These are phyloP conservation scores for Lathyrus tuberosus DNA, from an alignment of 306 rosid genomes.

Conservation along the genomic window DNA sequence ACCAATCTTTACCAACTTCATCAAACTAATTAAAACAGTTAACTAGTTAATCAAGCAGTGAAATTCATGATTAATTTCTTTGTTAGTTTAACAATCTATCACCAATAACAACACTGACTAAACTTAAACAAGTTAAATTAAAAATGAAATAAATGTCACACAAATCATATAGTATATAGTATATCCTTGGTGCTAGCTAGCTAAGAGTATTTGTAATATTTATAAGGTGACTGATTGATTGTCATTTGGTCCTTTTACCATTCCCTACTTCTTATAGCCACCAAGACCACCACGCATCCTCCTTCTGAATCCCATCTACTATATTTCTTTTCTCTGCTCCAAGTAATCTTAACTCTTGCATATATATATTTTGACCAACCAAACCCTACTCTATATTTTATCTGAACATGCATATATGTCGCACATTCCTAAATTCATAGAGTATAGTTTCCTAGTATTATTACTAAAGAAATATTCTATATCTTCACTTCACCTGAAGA, in stretches of 20 bases:
- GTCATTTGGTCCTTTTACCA: slow-evolving; percentile 20
- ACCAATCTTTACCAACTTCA: slow-evolving; percentile 12
- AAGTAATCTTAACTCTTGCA: slow-evolving; percentile 6
- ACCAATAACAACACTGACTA: neutral
- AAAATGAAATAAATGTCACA: neutral
- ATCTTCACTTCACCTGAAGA: neutral
- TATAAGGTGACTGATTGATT: slow-evolving; percentile 43
- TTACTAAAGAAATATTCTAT: neutral
- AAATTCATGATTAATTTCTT: neutral
- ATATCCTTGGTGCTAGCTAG: neutral
- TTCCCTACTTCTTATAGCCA: slow-evolving; percentile 28
- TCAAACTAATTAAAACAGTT: neutral
- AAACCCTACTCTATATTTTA: slow-evolving; percentile 3
- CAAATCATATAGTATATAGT: neutral
- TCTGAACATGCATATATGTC: slow-evolving; percentile 8
- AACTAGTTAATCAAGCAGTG: neutral
- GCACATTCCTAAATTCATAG: neutral
- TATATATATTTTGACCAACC: slow-evolving; percentile 27
- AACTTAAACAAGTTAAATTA: neutral
- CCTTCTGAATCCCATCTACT: slow-evolving; percentile 5
- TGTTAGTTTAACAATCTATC: neutral
- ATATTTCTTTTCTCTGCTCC: slow-evolving; percentile 14
- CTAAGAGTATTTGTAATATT: neutral
- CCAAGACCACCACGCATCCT: slow-evolving; percentile 1
- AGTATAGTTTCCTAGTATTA: too few species aligned